A percentile compares a stretch with the other conserved stretches of the same genome.
These are phyloP conservation scores for Aspergillus calidoustus DNA, from an alignment of 2,329 filamentous ascomycete species.

Conservation along the genomic window DNA sequence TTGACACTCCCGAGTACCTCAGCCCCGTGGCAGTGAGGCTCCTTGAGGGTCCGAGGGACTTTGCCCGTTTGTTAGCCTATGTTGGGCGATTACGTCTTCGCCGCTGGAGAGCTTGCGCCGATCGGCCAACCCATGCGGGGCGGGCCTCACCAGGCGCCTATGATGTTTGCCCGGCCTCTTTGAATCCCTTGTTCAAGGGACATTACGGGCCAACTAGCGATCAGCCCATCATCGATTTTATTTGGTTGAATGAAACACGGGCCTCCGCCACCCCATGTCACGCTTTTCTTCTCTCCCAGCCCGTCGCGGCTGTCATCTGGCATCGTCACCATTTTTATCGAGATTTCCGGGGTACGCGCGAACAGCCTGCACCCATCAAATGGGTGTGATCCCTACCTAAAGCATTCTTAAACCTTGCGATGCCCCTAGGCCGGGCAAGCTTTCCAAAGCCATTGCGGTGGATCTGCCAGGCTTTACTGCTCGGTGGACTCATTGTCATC, in stretches of 20 bases:
- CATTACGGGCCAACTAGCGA: neutral
- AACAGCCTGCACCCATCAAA: neutral
- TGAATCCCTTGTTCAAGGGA: neutral
- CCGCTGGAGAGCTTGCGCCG: neutral
- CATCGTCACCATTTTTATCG: slow-evolving; percentile 1
- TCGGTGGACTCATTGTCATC: neutral
- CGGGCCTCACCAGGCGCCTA: neutral
- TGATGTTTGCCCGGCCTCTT: neutral
- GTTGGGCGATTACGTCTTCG: neutral
- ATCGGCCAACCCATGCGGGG: neutral
- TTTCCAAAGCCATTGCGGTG: slow-evolving; percentile 3
- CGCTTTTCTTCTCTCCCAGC: neutral
- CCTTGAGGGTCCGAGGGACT: neutral
- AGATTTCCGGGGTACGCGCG: neutral
- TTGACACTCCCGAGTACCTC: neutral
- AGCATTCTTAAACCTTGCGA: neutral
- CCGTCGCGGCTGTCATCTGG: neutral
- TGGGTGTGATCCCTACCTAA: neutral
- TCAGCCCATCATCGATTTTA: neutral
- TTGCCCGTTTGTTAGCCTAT: neutral
- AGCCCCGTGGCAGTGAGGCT: slow-evolving; percentile 2
- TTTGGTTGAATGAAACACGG: neutral
- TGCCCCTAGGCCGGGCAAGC: neutral
- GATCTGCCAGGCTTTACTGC: neutral
- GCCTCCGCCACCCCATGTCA: neutral